These are phyloP conservation scores for Phytophthora pini DNA, from an alignment of 352 stramenopile species.

Conservation along the genomic window DNA sequence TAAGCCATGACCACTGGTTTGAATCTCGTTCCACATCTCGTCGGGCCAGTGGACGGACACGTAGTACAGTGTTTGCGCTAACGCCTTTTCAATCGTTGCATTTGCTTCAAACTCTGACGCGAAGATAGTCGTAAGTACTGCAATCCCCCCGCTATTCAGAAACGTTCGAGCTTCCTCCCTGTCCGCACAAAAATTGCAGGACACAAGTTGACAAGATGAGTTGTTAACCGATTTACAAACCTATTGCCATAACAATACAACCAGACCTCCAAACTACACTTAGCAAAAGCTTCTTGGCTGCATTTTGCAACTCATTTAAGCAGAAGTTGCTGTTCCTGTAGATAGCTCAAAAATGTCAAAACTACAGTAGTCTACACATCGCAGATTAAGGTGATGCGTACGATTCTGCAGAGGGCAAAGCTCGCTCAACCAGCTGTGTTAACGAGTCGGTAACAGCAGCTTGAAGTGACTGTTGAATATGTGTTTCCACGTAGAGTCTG, in stretches of 20 bases:
- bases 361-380: not conserved
- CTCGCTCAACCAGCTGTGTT: constrained; percentile 2
- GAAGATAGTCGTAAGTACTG: constrained; percentile 20
- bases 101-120: not conserved
- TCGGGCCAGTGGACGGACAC: constrained; percentile 26
- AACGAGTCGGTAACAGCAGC: constrained; percentile 19
- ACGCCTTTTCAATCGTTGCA: constrained; percentile 13
- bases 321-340: constrained; percentile 15
- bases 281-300: constrained; percentile 32
- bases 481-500: constrained; percentile 18
- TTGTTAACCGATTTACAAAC: not conserved
- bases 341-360: constrained; percentile 5
- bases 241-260: not conserved
- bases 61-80: constrained; percentile 28
- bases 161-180: constrained; percentile 24
- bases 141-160: constrained; percentile 14
- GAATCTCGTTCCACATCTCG: constrained; percentile 26
- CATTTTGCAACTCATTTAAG: constrained; percentile 11
- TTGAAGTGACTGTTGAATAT: constrained; percentile 18
- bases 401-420: constrained; percentile 2
- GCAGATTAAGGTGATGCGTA: constrained; percentile 1
- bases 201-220: not conserved
- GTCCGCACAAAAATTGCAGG: not conserved
- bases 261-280: constrained; percentile 37
- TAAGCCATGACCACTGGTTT: constrained; percentile 10